Base-by-base conservation (phyloP, 192 early-diverging fungal species). In the Cetraspora pellucida region DNA sequence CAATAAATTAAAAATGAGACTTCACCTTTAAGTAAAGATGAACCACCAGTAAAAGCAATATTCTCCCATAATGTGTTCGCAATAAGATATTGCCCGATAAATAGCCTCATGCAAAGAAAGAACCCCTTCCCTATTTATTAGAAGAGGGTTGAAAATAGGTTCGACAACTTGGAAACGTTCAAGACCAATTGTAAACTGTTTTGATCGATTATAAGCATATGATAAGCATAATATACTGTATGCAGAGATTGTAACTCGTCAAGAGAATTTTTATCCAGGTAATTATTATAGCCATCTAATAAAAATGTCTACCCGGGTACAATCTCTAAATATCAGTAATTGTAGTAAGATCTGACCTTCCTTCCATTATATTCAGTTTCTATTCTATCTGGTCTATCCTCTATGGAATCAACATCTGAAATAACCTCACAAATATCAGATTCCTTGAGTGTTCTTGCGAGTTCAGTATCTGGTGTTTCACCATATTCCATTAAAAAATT, bases 381-480 rank as follows among this genome's bases (percentile, higher is more conserved):
- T 28, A 79, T 79, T 11, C 78, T 74, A 14, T 69, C 79, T 49
- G 73, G 71, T 19, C 80, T 79, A 21, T 55, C 61, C 17, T 76
- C 74, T 5, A 65, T 23, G 17, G 79, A 81, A 46, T 83, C 80
- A 14, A 83, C 81, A 25, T 83, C 83, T 66, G 68, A 30, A 13
- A 81, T 17, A 44, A 82, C 81, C 17, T 83, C 69, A 47, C 85
- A 86, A 27, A 85, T 70, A 65, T 71, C 68, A 25, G 81, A 85
- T 78, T 92, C 89, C 74, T 93, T 84, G 77, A 86, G 54, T 80
- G 81, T 74, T 46, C 83, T 30, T 64, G 91, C 89, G 80, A 94
- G 81, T 58, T 86, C 80, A 74, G 79, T 25, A 77, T 89, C 82
- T 63, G 89, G n/a, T n/a, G 77, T 17, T 30, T 82, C 69, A 16